Percentiles rank a stretch among this genome's conserved stretches.
These are phyloP conservation scores for Hordeum pubiflorum DNA, from an alignment of 202 grass and related monocot genomes.

Conservation along the genomic window DNA sequence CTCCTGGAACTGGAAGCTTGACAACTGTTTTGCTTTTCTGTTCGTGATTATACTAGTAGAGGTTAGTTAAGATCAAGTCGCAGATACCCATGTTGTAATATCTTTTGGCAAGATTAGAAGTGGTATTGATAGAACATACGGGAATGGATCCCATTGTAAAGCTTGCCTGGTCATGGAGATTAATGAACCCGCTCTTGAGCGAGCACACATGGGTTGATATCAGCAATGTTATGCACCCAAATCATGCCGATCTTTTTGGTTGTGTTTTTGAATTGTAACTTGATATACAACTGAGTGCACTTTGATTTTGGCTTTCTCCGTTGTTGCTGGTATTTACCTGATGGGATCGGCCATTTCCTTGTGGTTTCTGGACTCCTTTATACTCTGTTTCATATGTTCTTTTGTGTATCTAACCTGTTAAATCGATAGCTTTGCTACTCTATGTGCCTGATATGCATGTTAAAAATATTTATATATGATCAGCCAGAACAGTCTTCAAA, in stretches of 20 bases:
- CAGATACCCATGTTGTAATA: background rate
- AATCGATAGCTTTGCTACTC: background rate
- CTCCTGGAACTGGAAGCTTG: conserved; percentile 7
- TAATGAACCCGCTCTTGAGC: background rate
- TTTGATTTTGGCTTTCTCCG: background rate
- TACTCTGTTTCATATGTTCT: background rate
- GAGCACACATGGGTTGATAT: background rate
- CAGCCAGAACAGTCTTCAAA: too few species aligned
- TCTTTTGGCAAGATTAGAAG: conserved; percentile 4
- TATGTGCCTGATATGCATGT: background rate
- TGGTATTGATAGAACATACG: background rate
- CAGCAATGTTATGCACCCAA: background rate
- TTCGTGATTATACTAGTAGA: background rate
- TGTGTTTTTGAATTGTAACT: background rate
- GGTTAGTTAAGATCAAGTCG: background rate
- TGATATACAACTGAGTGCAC: background rate
- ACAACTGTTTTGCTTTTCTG: background rate
- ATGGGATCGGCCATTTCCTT: background rate
- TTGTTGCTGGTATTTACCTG: background rate
- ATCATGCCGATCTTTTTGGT: background rate
- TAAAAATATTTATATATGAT: too few species aligned
- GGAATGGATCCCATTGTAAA: conserved; percentile 28
- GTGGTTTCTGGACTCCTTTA: background rate
- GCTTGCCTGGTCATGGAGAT: background rate
- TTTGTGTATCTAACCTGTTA: background rate